Conservation (phyloP, 2,329 filamentous ascomycete species). For the Allantophomopsis cytisporea region DNA sequence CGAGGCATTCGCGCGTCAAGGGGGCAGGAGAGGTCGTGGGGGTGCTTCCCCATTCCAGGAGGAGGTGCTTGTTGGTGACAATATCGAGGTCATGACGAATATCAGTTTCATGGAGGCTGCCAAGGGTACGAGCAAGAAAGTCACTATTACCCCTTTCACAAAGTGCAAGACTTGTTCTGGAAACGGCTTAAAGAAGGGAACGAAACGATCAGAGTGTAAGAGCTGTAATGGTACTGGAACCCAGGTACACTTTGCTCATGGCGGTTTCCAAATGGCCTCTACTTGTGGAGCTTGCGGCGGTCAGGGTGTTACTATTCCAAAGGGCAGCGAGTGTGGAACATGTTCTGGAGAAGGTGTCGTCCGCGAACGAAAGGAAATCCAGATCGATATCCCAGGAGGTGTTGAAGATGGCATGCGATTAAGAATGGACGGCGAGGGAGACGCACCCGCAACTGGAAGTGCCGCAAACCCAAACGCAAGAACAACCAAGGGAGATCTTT, state of each 20-base stretch:
- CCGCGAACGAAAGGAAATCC: constrained; percentile 70
- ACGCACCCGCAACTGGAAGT: constrained; percentile 67
- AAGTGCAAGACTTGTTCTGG: constrained; percentile 75
- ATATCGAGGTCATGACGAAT: constrained; percentile 86
- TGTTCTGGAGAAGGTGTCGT: constrained; percentile 78
- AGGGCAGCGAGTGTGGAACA: constrained; percentile 64
- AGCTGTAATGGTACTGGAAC: constrained; percentile 78
- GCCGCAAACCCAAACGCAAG: constrained; percentile 46
- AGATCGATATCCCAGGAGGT: constrained; percentile 83
- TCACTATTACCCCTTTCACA: constrained; percentile 69
- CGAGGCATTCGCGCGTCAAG: constrained; percentile 58
- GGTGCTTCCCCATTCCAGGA: constrained; percentile 63
- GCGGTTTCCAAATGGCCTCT: constrained; percentile 91
- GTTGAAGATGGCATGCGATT: constrained; percentile 95
- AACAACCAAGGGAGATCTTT: constrained; percentile 74
- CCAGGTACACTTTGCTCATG: constrained; percentile 76
- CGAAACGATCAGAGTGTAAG: constrained; percentile 59
- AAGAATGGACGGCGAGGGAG: constrained; percentile 73
- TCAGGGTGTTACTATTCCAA: constrained; percentile 61
- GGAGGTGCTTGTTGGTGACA: constrained; percentile 76
- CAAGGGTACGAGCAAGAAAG: constrained; percentile 80
- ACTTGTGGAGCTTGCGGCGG: constrained; percentile 77
- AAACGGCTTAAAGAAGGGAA: constrained; percentile 71
- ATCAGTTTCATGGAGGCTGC: constrained; percentile 95
- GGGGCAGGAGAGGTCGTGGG: constrained; percentile 28